Evolutionary conservation across 2,329 filamentous ascomycete species (phyloP).

Genomic region (Hymenoscyphus scutula): DNA sequence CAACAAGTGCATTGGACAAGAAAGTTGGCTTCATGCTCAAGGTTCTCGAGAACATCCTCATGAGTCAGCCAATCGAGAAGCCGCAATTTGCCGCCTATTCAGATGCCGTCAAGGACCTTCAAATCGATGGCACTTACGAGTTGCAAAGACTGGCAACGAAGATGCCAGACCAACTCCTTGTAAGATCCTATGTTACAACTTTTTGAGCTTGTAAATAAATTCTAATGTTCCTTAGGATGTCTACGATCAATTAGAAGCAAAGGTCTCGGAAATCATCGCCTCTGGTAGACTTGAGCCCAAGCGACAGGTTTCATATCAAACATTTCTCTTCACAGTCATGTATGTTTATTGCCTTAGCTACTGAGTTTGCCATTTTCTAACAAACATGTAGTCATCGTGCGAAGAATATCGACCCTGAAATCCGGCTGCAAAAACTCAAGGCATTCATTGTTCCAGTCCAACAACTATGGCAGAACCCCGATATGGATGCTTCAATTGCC

Average conservation of each 20-base stretch:
- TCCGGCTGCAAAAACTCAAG: slow-evolving; percentile 69
- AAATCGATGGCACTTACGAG: slow-evolving; percentile 80
- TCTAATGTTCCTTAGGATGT: slow-evolving; percentile 52
- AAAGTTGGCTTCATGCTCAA: slow-evolving; percentile 81
- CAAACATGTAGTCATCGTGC: slow-evolving; percentile 67
- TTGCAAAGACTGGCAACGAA: slow-evolving; percentile 84
- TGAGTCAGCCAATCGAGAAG: slow-evolving; percentile 73
- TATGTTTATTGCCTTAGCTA: slow-evolving; percentile 39
- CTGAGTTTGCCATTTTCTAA: slow-evolving; percentile 15
- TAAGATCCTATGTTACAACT: slow-evolving; percentile 32
- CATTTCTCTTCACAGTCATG: slow-evolving; percentile 92
- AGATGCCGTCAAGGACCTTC: slow-evolving; percentile 86
- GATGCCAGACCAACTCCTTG: slow-evolving; percentile 83
- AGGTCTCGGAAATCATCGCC: slow-evolving; percentile 76
- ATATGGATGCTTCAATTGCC: slow-evolving; percentile 65
- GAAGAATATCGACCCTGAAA: slow-evolving; percentile 66
- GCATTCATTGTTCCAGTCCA: slow-evolving; percentile 82
- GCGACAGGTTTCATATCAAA: slow-evolving; percentile 79
- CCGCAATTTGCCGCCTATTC: slow-evolving; percentile 72
- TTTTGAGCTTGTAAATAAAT: background rate
- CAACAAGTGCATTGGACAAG: slow-evolving; percentile 74
- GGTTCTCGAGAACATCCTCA: slow-evolving; percentile 85
- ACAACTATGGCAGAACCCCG: slow-evolving; percentile 72
- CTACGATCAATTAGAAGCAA: slow-evolving; percentile 81
- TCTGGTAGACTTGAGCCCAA: slow-evolving; percentile 76